phyloP scores from a whole-genome alignment of 495 filamentous ascomycete genomes.

The Letharia lupina region DNA sequence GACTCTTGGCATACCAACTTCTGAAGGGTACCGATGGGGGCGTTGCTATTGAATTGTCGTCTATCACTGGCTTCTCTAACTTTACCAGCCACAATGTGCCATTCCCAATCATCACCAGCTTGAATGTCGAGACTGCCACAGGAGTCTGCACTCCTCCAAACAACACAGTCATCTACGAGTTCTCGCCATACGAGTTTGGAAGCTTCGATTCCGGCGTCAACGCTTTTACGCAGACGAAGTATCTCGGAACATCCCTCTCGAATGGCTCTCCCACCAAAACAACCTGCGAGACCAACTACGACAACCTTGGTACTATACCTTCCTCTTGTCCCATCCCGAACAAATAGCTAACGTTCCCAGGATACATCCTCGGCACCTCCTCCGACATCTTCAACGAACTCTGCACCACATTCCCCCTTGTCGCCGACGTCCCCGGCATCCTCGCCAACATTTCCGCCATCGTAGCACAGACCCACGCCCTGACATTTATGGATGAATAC shows the following conservation, averaged over 20 bases:
- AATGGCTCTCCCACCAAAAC: constrained; percentile 27
- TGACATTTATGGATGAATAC: constrained; percentile 28
- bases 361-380: constrained; percentile 40
- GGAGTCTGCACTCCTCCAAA: constrained; percentile 31
- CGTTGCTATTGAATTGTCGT: constrained; percentile 30
- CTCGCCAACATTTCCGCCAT: constrained; percentile 21
- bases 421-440: constrained; percentile 15
- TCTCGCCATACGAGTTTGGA: constrained; percentile 42
- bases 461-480: constrained; percentile 20
- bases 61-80: constrained; percentile 28
- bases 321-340: not conserved
- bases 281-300: constrained; percentile 38
- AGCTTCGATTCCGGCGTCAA: constrained; percentile 36
- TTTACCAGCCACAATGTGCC: constrained; percentile 35
- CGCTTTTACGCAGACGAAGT: constrained; percentile 37
- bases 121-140: constrained; percentile 27
- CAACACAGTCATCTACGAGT: constrained; percentile 38
- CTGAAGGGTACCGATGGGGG: constrained; percentile 34
- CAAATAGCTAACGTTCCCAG: not conserved
- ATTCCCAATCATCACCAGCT: constrained; percentile 38
- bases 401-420: constrained; percentile 25
- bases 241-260: constrained; percentile 37
- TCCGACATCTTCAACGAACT: constrained; percentile 33
- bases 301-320: constrained; percentile 34
- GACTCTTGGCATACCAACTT: constrained; percentile 37